phyloP scores from a whole-genome alignment of 148 eudicot species.

The Camellia lanceoleosa region DNA sequence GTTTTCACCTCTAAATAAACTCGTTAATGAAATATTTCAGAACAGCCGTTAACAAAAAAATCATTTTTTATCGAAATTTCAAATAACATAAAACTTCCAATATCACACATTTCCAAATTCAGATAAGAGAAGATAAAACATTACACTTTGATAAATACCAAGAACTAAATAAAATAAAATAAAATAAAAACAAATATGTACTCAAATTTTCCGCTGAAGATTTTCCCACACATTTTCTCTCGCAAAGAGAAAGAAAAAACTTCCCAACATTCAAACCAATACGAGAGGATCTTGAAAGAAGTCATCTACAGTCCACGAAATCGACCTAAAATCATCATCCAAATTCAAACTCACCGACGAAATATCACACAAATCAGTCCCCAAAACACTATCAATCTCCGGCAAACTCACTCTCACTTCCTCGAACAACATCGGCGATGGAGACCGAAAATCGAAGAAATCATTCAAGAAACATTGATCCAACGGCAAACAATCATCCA shows the following conservation, averaged over 20 bases:
- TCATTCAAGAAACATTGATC: conserved; percentile 34
- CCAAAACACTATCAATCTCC: not conserved
- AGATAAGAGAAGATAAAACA: too few species aligned
- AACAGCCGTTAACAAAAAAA: too few species aligned
- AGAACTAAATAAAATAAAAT: too few species aligned
- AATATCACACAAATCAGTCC: conserved; percentile 8
- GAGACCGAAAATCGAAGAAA: conserved; percentile 30
- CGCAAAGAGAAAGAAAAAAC: not conserved
- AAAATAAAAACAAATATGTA: too few species aligned
- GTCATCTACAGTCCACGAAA: conserved; percentile 20
- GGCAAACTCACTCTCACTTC: conserved; percentile 6
- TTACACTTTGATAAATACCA: too few species aligned
- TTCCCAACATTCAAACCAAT: not conserved
- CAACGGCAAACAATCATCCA: conserved; percentile 22
- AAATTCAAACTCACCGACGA: conserved; percentile 15
- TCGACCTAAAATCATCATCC: conserved; percentile 24
- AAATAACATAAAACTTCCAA: too few species aligned
- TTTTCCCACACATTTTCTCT: not conserved
- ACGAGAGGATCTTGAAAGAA: conserved; percentile 16
- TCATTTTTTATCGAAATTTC: too few species aligned
- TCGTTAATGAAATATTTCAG: too few species aligned
- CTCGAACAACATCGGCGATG: conserved; percentile 32
- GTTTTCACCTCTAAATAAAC: too few species aligned
- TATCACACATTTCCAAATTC: too few species aligned
- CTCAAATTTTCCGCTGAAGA: too few species aligned